These are phyloP conservation scores for Corylus americana DNA, from an alignment of 306 rosid species.

Conservation along the genomic window DNA sequence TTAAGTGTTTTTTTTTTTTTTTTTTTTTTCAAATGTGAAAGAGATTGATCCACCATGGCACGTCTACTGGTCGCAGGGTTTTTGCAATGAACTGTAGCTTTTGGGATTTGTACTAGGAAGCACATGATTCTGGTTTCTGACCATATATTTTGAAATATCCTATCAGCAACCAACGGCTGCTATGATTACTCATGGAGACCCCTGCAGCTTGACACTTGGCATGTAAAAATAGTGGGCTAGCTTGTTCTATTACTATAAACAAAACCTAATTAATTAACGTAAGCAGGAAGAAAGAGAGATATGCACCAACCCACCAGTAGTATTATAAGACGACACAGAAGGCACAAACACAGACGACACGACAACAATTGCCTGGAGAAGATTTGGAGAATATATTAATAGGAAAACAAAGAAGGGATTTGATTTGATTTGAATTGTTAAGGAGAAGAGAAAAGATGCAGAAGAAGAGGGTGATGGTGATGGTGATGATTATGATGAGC, in stretches of 20 bases:
- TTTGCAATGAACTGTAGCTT: slow-evolving; percentile 18
- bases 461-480: background rate
- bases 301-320: slow-evolving; percentile 16
- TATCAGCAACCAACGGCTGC: background rate
- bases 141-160: background rate
- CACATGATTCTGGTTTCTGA: slow-evolving; percentile 1
- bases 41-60: slow-evolving; percentile 26
- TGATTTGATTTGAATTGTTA: background rate
- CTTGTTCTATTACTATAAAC: background rate
- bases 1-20: too few species aligned
- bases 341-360: background rate
- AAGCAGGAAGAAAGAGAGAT: slow-evolving; percentile 21
- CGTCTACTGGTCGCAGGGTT: slow-evolving; percentile 17
- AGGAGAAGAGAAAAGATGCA: slow-evolving; percentile 7
- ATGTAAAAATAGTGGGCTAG: background rate
- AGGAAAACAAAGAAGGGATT: background rate
- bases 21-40: background rate
- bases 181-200: background rate
- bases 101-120: slow-evolving; percentile 7
- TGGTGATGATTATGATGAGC: slow-evolving; percentile 18
- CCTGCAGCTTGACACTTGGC: background rate
- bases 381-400: slow-evolving; percentile 31
- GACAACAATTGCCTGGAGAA: slow-evolving; percentile 13
- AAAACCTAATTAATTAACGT: slow-evolving; percentile 20
- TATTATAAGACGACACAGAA: slow-evolving; percentile 16